Percentiles rank a stretch among this genome's conserved stretches.
Conservation (phyloP, 2,329 filamentous ascomycete species). For the Paracorniculantispora psalliotae region DNA sequence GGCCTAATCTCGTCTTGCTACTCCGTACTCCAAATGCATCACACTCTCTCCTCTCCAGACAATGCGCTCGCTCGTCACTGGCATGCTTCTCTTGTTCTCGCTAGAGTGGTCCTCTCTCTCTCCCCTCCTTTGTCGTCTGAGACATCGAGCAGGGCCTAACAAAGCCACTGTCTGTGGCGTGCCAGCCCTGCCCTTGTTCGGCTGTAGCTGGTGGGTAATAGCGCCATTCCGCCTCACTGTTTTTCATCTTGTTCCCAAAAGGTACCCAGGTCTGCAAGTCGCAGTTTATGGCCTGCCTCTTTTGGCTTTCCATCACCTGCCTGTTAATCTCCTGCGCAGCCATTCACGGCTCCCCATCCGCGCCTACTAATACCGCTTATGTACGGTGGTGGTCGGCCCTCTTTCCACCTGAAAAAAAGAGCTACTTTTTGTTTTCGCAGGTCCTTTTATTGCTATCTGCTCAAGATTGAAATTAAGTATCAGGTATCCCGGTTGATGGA, state of each 20-base stretch:
- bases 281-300: constrained; percentile 3
- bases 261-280: no score
- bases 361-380: no score
- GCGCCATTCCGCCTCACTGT: neutral
- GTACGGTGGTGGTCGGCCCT: neutral
- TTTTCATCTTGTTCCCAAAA: no score
- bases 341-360: neutral
- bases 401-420: neutral
- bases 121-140: constrained; percentile 2
- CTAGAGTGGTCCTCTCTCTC: neutral
- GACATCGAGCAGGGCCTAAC: neutral
- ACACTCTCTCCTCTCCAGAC: neutral
- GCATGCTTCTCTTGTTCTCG: neutral
- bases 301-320: neutral
- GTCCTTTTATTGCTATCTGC: neutral
- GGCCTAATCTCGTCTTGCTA: neutral
- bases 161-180: neutral
- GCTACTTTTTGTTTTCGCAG: neutral
- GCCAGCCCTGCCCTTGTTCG: neutral
- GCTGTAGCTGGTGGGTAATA: neutral
- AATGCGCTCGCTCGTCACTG: neutral
- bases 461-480: neutral
- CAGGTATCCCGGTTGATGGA: neutral
- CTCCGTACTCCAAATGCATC: neutral
- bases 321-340: neutral